Base-by-base conservation (phyloP, 208 protist genomes). In the Zelonia costaricensis region DNA sequence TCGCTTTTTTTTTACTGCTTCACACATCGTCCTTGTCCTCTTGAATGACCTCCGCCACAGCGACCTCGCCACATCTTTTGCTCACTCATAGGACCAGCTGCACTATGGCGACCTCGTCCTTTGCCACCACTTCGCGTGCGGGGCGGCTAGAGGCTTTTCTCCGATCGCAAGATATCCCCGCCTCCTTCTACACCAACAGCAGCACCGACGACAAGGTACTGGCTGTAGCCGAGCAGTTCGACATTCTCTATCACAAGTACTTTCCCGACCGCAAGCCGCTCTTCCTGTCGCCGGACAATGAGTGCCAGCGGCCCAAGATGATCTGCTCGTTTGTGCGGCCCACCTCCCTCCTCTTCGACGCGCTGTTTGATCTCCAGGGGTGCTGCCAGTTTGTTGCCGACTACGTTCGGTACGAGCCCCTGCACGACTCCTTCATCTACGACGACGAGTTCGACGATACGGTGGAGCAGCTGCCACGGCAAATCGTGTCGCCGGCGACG, bases 301-400 rank as follows among this genome's bases (percentile, higher is more conserved):
- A 97, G 67, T 82, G 78, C 53, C 63, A 62, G 18, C 48, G 72
- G 10, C 72, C 62, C 28, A 97, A 97, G 57, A 88, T 97, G 68
- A 90, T 98, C 46, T 96, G 89, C 62, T 95, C 91, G 1, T 96
- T 87, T 67, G 79, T 98, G 38, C 80, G 88, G 10, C 95, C 95
- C 1, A 95, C 91, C 1, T 25, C 80, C 12, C 62, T 97, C 2
- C 51, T 62, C 0, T 96, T 80, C 63, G 76, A 88, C 53, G 78
- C 93, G 10, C 59, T 97, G 1, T 97, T 84, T 69, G 81, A 96
- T 51, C 45, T 84, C 27, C 55, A 85, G 5, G 55, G 59, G 7
- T 92, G 80, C 62, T 75, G 75, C 36, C 31, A 56, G 27, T 98
- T 91, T 65, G 61, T 97, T 28, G 80, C 93, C 7, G 75, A 86